These are phyloP conservation scores for Saccharata proteae DNA, from an alignment of 2,329 filamentous ascomycete genomes.

Conservation along the genomic window DNA sequence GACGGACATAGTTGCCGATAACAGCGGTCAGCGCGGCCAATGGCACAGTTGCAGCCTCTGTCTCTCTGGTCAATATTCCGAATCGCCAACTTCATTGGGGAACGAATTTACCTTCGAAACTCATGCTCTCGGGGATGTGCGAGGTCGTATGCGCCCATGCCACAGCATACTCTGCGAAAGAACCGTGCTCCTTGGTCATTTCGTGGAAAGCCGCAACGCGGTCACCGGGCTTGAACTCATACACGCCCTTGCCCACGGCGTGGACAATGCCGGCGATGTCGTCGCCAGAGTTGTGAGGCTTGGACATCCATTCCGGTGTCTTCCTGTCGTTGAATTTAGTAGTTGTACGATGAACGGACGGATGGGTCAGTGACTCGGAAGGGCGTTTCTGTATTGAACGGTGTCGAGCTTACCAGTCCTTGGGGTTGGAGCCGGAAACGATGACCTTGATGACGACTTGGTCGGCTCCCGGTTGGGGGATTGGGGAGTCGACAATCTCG, in stretches of 20 bases:
- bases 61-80: background rate
- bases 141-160: slow-evolving; percentile 45
- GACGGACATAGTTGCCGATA: slow-evolving; percentile 31
- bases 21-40: slow-evolving; percentile 35
- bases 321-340: slow-evolving; percentile 15
- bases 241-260: slow-evolving; percentile 42
- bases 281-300: slow-evolving; percentile 36
- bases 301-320: slow-evolving; percentile 13
- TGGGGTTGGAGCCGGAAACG: slow-evolving; percentile 31
- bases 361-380: background rate
- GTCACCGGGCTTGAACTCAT: slow-evolving; percentile 46
- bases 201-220: slow-evolving; percentile 45
- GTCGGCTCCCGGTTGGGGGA: slow-evolving; percentile 21
- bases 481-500: slow-evolving; percentile 24
- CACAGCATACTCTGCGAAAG: slow-evolving; percentile 51
- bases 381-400: background rate
- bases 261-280: slow-evolving; percentile 46
- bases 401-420: slow-evolving; percentile 31
- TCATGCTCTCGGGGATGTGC: slow-evolving; percentile 36
- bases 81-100: no score
- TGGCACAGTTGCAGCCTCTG: slow-evolving; percentile 33
- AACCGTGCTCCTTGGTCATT: slow-evolving; percentile 40
- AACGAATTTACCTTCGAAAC: slow-evolving; percentile 37
- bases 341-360: slow-evolving; percentile 11
- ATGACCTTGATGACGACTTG: slow-evolving; percentile 28